Percentiles rank a stretch among this genome's conserved stretches.
Conservation (phyloP, 257 asterid species). For the Solanum chaucha region DNA sequence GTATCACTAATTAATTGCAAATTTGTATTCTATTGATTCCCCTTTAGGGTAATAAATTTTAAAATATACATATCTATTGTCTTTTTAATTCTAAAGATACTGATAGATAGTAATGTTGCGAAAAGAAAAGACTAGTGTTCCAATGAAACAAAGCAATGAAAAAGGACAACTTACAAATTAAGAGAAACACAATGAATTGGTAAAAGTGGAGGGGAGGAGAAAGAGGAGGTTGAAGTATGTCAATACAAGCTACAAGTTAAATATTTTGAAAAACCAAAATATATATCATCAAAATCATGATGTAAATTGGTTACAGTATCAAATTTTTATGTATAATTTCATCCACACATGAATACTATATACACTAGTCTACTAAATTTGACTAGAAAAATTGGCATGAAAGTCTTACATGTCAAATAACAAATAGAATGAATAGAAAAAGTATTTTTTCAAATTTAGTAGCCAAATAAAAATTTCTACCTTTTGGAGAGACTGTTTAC, state of each 20-base stretch:
- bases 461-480: no score
- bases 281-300: neutral
- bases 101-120: no score
- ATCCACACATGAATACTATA: neutral
- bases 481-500: no score
- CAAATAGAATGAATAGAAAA: neutral
- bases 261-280: neutral
- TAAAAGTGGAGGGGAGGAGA: neutral
- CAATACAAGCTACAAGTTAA: neutral
- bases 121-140: neutral
- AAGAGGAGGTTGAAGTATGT: neutral
- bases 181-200: neutral
- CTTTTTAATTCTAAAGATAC: neutral
- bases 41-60: neutral
- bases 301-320: neutral
- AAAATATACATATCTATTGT: neutral
- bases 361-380: neutral
- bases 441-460: neutral
- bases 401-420: neutral
- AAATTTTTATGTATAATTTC: neutral
- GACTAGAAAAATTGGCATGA: neutral
- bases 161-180: neutral
- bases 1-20: no score
- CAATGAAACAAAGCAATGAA: neutral
- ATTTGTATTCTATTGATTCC: neutral